Conservation (phyloP, 73 alveolate species). For the Uronychia binucleata region DNA sequence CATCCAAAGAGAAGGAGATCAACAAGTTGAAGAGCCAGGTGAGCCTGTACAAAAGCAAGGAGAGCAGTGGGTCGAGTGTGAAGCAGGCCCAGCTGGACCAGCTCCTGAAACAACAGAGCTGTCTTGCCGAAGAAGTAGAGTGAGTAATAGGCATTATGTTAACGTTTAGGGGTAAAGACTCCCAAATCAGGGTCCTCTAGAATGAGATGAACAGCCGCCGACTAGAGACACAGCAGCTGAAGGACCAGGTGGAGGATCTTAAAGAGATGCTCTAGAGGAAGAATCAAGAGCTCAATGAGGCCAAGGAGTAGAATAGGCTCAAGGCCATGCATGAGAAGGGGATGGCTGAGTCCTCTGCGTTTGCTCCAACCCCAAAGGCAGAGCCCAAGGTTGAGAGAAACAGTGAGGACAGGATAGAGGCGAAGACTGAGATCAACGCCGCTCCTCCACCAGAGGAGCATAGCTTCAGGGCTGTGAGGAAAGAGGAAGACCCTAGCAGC, state of each 20-base stretch:
- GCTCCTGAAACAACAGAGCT: no score
- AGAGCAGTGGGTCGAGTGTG: no score
- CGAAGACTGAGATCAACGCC: no score
- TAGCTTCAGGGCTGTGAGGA: not conserved
- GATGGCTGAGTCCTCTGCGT: not conserved
- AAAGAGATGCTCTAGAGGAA: not conserved
- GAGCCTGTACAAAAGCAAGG: no score
- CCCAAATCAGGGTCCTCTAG: not conserved
- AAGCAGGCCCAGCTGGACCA: no score
- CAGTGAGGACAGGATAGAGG: no score
- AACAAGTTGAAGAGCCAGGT: slow-evolving; percentile 3
- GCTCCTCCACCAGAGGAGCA: not conserved
- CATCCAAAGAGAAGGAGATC: slow-evolving; percentile 14
- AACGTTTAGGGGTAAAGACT: not conserved
- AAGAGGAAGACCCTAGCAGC: not conserved
- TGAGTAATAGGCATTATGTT: no score
- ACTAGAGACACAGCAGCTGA: not conserved
- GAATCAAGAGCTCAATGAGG: not conserved
- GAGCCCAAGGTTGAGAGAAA: not conserved
- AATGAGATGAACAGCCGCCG: not conserved
- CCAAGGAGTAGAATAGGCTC: not conserved
- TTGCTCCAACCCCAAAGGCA: not conserved
- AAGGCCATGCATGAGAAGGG: not conserved
- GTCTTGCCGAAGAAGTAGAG: no score
- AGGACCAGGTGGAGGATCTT: not conserved